Percentiles rank a stretch among this genome's conserved stretches.
Conservation (phyloP, 345 rosid genomes). For the Salix suchowensis region DNA sequence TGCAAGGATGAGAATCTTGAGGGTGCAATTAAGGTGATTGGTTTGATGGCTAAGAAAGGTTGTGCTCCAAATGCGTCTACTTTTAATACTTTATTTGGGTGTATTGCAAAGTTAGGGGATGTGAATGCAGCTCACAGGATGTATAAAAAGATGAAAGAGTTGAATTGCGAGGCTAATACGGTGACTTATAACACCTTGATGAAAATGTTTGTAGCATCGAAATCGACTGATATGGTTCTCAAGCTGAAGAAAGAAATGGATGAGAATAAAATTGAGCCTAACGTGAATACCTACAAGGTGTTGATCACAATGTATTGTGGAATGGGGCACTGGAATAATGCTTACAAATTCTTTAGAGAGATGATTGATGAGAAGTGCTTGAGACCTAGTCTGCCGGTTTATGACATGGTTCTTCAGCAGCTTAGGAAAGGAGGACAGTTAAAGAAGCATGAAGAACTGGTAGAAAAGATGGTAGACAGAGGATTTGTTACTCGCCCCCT, state of each 20-base stretch:
- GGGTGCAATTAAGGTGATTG: conserved; percentile 61
- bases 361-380: conserved; percentile 85
- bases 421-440: conserved; percentile 76
- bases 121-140: conserved; percentile 78
- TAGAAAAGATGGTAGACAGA: conserved; percentile 73
- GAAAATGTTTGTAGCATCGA: conserved; percentile 65
- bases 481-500: conserved; percentile 55
- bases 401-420: conserved; percentile 68
- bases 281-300: conserved; percentile 76
- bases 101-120: conserved; percentile 63
- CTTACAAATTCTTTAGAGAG: conserved; percentile 67
- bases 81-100: conserved; percentile 69
- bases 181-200: conserved; percentile 76
- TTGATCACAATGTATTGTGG: conserved; percentile 82
- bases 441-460: conserved; percentile 90
- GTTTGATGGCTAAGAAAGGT: conserved; percentile 53
- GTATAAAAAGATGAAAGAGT: conserved; percentile 67
- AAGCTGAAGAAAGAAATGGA: conserved; percentile 96
- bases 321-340: conserved; percentile 97
- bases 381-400: conserved; percentile 58
- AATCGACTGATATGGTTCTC: conserved; percentile 81
- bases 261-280: conserved; percentile 67
- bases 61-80: conserved; percentile 64
- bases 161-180: conserved; percentile 53
- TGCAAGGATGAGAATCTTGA: conserved; percentile 71